Evolutionary conservation across 495 filamentous ascomycete genomes (phyloP).

Genomic region (Baudoinia panamericana): DNA sequence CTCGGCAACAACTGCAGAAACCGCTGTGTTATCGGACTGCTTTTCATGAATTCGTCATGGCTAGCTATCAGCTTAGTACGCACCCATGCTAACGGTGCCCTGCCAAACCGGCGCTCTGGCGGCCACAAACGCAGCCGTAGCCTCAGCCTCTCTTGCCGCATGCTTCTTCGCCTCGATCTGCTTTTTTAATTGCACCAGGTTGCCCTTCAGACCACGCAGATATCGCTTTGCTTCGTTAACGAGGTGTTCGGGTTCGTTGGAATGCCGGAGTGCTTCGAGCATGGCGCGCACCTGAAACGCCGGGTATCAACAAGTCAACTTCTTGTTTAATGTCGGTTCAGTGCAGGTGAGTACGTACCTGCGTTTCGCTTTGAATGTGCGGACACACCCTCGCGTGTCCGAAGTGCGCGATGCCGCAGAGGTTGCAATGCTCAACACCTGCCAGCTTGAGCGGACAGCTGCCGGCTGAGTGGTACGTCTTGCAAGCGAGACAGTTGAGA

Average conservation of each 20-base stretch:
- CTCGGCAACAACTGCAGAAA: no score
- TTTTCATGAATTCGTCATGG: no score
- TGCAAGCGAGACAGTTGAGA: slow-evolving; percentile 42
- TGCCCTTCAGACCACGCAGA: slow-evolving; percentile 41
- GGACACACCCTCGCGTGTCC: slow-evolving; percentile 45
- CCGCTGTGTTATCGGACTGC: no score
- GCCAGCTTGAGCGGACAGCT: slow-evolving; percentile 47
- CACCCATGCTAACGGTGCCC: background rate
- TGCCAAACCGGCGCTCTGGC: slow-evolving; percentile 5
- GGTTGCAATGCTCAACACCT: slow-evolving; percentile 48
- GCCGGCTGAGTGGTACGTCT: slow-evolving; percentile 39
- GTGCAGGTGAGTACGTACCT: slow-evolving; percentile 20
- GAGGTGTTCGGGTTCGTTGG: slow-evolving; percentile 41
- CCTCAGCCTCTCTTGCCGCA: slow-evolving; percentile 13
- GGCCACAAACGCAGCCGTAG: background rate
- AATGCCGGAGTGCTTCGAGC: slow-evolving; percentile 45
- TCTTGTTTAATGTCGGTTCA: background rate
- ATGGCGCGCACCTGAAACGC: slow-evolving; percentile 36
- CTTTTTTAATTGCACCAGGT: slow-evolving; percentile 37
- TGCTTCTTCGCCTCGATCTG: slow-evolving; percentile 20
- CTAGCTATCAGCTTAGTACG: background rate
- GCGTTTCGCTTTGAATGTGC: slow-evolving; percentile 42
- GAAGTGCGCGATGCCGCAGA: slow-evolving; percentile 57
- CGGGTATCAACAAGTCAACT: background rate
- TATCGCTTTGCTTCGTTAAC: slow-evolving; percentile 43